Percentiles rank a stretch among this genome's conserved stretches.
These are phyloP conservation scores for Hypoxylon rubiginosum DNA, from an alignment of 2,329 filamentous ascomycete genomes.

Conservation along the genomic window DNA sequence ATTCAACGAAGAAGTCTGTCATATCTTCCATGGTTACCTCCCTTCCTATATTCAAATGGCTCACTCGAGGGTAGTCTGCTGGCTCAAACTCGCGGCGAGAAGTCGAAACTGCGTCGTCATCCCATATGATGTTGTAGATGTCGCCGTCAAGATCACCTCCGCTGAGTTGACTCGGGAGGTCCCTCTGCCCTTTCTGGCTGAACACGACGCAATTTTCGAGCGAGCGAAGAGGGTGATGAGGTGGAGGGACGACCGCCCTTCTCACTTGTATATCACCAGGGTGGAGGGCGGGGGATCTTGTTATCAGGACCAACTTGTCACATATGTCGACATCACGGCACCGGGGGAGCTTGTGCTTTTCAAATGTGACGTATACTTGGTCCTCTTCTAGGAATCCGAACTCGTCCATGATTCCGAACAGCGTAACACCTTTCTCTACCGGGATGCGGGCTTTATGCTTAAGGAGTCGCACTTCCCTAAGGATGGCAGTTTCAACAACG, in stretches of 20 bases:
- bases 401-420: slow-evolving; percentile 89
- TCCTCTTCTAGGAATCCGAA: slow-evolving; percentile 75
- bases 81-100: slow-evolving; percentile 60
- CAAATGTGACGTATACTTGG: slow-evolving; percentile 75
- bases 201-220: slow-evolving; percentile 84
- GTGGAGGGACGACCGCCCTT: slow-evolving; percentile 71
- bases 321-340: slow-evolving; percentile 52
- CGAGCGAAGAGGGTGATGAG: slow-evolving; percentile 69
- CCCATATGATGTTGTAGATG: slow-evolving; percentile 84
- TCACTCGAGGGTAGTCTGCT: slow-evolving; percentile 76
- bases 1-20: slow-evolving; percentile 81
- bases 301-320: slow-evolving; percentile 70
- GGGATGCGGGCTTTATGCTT: slow-evolving; percentile 85
- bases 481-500: slow-evolving; percentile 76
- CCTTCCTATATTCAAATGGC: slow-evolving; percentile 70
- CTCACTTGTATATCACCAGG: slow-evolving; percentile 83
- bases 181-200: slow-evolving; percentile 76
- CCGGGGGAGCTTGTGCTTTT: slow-evolving; percentile 57
- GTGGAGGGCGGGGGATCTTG: slow-evolving; percentile 84
- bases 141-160: slow-evolving; percentile 90
- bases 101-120: slow-evolving; percentile 63
- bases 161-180: slow-evolving; percentile 82
- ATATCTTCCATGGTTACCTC: slow-evolving; percentile 75
- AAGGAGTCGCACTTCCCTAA: slow-evolving; percentile 78
- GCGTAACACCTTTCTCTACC: slow-evolving; percentile 76